Percentiles rank a stretch among this genome's conserved stretches.
phyloP scores from a whole-genome alignment of 176 grass and related monocot species.

The Oryza glaberrima region DNA sequence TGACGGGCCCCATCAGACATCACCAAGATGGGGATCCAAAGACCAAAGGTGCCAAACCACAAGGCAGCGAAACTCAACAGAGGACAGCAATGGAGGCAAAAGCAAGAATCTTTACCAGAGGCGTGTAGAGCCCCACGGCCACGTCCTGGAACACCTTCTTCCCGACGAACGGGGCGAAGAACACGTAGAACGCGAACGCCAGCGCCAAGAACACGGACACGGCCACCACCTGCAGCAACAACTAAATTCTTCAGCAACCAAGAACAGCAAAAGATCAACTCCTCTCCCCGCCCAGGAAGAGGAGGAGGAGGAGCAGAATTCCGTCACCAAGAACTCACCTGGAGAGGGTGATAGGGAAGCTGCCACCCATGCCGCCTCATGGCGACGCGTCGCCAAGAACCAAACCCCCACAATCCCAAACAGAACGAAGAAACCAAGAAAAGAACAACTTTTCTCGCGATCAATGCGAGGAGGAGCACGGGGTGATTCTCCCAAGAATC shows the following conservation, averaged over 20 bases:
- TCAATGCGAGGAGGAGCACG: constrained; percentile 23
- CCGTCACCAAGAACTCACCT: constrained; percentile 43
- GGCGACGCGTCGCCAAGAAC: constrained; percentile 14
- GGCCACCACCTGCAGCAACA: constrained; percentile 72
- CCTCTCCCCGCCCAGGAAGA: background rate
- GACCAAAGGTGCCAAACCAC: constrained; percentile 24
- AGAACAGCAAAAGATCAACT: background rate
- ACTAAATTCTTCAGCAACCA: constrained; percentile 22
- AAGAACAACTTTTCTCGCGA: constrained; percentile 1
- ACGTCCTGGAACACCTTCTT: constrained; percentile 78
- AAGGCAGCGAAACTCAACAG: constrained; percentile 18
- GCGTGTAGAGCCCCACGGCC: constrained; percentile 85
- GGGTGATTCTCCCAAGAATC: background rate
- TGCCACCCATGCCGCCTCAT: constrained; percentile 99
- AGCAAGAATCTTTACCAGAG: constrained; percentile 64
- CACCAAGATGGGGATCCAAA: constrained; percentile 47
- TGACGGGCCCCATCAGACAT: constrained; percentile 36
- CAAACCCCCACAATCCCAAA: background rate
- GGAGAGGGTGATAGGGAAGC: constrained; percentile 97
- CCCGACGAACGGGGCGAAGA: constrained; percentile 92
- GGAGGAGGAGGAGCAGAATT: constrained; percentile 23
- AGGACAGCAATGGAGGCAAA: background rate
- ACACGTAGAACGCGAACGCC: constrained; percentile 98
- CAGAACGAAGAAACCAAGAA: constrained; percentile 18
- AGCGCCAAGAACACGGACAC: constrained; percentile 94